Conservation (phyloP, 2,329 filamentous ascomycete species). For the Penicillium sumatraense region DNA sequence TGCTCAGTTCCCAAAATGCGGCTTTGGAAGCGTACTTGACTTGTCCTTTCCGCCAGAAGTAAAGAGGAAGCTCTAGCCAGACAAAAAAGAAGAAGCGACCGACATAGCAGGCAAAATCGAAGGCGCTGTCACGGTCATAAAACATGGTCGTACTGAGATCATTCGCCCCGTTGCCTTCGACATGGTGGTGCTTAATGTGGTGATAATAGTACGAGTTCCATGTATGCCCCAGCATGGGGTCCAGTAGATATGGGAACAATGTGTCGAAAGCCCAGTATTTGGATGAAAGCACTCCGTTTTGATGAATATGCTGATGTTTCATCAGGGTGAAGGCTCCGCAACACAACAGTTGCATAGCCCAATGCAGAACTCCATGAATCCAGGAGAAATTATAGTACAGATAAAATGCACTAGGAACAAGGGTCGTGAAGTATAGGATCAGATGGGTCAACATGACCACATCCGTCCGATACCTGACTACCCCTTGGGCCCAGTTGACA, state of each 20-base stretch:
- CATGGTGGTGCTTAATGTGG: constrained; percentile 84
- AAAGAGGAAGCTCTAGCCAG: constrained; percentile 75
- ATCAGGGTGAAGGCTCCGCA: constrained; percentile 77
- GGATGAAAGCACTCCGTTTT: constrained; percentile 68
- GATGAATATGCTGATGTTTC: constrained; percentile 85
- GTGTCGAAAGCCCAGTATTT: constrained; percentile 62
- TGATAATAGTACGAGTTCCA: constrained; percentile 88
- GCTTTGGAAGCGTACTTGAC: constrained; percentile 58
- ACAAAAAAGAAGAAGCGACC: constrained; percentile 74
- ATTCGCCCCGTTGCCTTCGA: constrained; percentile 77
- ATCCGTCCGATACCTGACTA: constrained; percentile 71
- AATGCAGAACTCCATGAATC: constrained; percentile 69
- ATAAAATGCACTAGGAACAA: constrained; percentile 69
- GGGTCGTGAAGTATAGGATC: constrained; percentile 71
- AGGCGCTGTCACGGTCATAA: constrained; percentile 72
- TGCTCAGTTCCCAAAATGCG: constrained; percentile 64
- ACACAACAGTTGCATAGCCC: constrained; percentile 68
- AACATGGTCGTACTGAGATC: constrained; percentile 77
- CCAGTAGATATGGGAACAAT: constrained; percentile 72
- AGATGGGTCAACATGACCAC: constrained; percentile 80
- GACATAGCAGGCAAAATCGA: constrained; percentile 72
- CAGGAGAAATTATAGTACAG: constrained; percentile 71
- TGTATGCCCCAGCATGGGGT: constrained; percentile 80
- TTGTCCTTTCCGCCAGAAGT: constrained; percentile 71
- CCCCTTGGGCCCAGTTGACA: constrained; percentile 56